A percentile compares a stretch with the other conserved stretches of the same genome.
These are phyloP conservation scores for Phylloporus scabripes DNA, from an alignment of 768 basidiomycete species.

Conservation along the genomic window DNA sequence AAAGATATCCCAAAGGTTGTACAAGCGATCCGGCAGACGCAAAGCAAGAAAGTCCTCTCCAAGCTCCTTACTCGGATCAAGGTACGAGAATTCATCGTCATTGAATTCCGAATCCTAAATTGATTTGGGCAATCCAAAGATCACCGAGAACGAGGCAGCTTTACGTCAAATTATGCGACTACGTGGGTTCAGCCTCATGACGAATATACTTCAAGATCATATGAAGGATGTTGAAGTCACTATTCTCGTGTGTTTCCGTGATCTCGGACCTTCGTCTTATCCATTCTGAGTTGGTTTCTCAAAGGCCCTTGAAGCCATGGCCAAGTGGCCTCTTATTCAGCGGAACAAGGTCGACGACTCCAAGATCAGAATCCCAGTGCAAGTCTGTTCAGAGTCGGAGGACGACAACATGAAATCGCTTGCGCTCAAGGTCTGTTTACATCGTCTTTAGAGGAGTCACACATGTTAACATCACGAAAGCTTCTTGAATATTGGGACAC, in stretches of 20 bases:
- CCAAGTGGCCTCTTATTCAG: slow-evolving; percentile 73
- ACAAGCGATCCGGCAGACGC: slow-evolving; percentile 85
- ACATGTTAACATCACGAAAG: slow-evolving; percentile 32
- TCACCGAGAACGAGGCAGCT: slow-evolving; percentile 76
- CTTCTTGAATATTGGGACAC: slow-evolving; percentile 76
- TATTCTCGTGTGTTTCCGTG: slow-evolving; percentile 48
- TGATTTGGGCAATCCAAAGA: slow-evolving; percentile 39
- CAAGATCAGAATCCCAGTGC: slow-evolving; percentile 62
- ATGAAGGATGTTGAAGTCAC: slow-evolving; percentile 63
- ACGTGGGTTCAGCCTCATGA: slow-evolving; percentile 91
- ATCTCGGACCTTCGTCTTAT: not conserved
- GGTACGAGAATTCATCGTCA: slow-evolving; percentile 35
- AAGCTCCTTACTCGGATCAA: slow-evolving; percentile 84
- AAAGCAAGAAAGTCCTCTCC: slow-evolving; percentile 71
- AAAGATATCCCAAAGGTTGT: slow-evolving; percentile 89
- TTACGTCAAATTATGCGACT: slow-evolving; percentile 84
- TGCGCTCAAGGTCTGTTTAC: slow-evolving; percentile 53
- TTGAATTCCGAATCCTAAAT: not conserved
- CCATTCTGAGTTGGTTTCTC: not conserved
- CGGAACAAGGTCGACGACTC: slow-evolving; percentile 91
- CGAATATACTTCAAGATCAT: slow-evolving; percentile 78
- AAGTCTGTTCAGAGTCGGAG: slow-evolving; percentile 46
- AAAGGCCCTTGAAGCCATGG: slow-evolving; percentile 63
- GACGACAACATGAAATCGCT: slow-evolving; percentile 51
- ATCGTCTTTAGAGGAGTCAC: not conserved